Base-by-base conservation (phyloP, 805 yeast species). In the Metschnikowia shivogae region DNA sequence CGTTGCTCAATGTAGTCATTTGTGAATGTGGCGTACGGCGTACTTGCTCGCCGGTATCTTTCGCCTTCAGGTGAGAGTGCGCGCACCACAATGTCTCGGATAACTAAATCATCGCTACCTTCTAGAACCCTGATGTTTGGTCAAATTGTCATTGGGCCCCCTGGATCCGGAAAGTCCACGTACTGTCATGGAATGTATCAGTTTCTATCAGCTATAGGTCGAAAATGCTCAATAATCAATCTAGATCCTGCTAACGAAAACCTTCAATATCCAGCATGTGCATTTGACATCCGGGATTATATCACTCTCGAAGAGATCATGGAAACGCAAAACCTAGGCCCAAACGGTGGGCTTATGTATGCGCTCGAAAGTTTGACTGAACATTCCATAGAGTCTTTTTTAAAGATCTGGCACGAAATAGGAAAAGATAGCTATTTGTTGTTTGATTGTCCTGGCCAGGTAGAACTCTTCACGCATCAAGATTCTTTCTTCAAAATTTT, bases 81-180 rank as follows among this genome's bases (percentile, higher is more conserved):
- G 52, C 49, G 49, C 43, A 43, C 52, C 43, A 35, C 42, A 32
- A 7, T 17, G 17, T 17, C 17, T 12, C 17, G 30, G 22, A 12
- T 29, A 39, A 32, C 31, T 6, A 27, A 33, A 32, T 27, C 36
- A 11, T 26, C 10, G 11, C 13, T 12, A n/a, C 19, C 34, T 20
- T 37, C 9, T 1, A 12, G 10, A 6, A 9, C 12, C 22, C 11
- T 10, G 11, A 72, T 72, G 76, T 86, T 86, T 64, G 97, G 95
- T 3, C 97, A 93, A 66, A 79, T 93, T 8, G 90, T 92, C 8
- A 89, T 93, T 32, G 99, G 99, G 0, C 98, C 99, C 0, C 99
- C 99, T 0, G 99, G 99, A 1, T 78, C 96, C 0, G 99, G 99
- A 1, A 93, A 93, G 60, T 87, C 97, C 0, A 95, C 99, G 0